These are phyloP conservation scores for Tylopilus intermedius DNA, from an alignment of 768 basidiomycete genomes.

Conservation along the genomic window DNA sequence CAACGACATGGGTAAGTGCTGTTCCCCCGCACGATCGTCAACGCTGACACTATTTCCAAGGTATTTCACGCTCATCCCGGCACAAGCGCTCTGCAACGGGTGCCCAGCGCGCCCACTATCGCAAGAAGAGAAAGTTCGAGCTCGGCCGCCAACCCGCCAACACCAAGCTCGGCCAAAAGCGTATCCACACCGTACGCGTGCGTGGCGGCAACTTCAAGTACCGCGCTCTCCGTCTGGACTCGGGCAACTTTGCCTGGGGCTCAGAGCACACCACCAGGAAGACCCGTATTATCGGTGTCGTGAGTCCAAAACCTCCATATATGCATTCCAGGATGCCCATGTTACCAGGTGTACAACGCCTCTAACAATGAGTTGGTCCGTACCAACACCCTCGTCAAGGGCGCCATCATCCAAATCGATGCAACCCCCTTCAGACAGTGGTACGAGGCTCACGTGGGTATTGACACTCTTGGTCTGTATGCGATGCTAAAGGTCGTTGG, in stretches of 20 bases:
- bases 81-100: constrained; percentile 96
- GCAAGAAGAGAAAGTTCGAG: constrained; percentile 99
- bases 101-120: constrained; percentile 89
- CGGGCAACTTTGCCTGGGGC: constrained; percentile 98
- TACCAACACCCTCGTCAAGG: constrained; percentile 98
- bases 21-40: constrained; percentile 13
- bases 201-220: constrained; percentile 95
- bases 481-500: constrained; percentile 1
- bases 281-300: constrained; percentile 94
- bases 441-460: constrained; percentile 95
- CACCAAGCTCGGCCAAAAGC: constrained; percentile 95
- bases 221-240: constrained; percentile 93
- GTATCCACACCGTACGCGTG: constrained; percentile 90
- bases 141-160: constrained; percentile 96
- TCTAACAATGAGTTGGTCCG: constrained; percentile 99
- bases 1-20: constrained; percentile 69
- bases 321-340: not conserved
- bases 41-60: constrained; percentile 37
- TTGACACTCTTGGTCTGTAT: not conserved
- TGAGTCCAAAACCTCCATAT: constrained; percentile 41
- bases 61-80: constrained; percentile 95
- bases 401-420: constrained; percentile 94
- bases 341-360: constrained; percentile 85
- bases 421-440: constrained; percentile 99
- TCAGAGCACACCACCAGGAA: constrained; percentile 92